Evolutionary conservation across 108 stramenopile genomes (phyloP), one percentile per base, ranked within the genome.

Genomic region (Skeletonema potamos): DNA sequence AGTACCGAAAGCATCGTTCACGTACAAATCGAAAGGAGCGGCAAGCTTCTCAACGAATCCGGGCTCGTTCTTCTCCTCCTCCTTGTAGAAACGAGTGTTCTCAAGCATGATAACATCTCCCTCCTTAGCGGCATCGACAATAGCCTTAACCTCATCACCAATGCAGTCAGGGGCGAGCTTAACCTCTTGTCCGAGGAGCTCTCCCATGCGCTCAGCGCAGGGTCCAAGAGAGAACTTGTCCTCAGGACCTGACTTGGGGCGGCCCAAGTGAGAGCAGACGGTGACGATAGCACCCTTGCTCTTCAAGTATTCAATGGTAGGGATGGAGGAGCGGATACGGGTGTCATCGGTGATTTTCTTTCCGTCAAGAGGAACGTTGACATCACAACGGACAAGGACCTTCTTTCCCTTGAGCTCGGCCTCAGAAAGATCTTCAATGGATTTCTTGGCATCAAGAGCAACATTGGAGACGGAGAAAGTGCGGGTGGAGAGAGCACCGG

Each of bases 1-100:
- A 55, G 99, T 99, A 60, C 99, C 99, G 82, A 99, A 99, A 58
- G 99, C 99, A 79, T 99, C 99, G 86, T 99, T 99, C 68, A 99
- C 98, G 86, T 84, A 95, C 60, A 94, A 54, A 86, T 99, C 91
- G 86, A 92, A 92, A 59, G 92, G 90, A 83, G 91, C 82, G 64
- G 95, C 93, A 66, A 97, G 89, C 87, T 94, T 95, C 86, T 95
- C 89, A 39, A 91, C 94, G 82, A 94, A 93, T 59, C 60, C 92
- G 29, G 92, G 73, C 65, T 97, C 95, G 90, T 96, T 93, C 95
- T 96, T 94, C 68, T 81, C 82, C 77, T 98, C 97, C 82, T 96
- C 96, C 85, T 92, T 93, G 97, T 99, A 97, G 93, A 99, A 99
- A 51, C 99, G 97, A 37, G 96, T 92, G 95, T 99, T 99, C 84